These are phyloP conservation scores for Ormosia emarginata DNA, from an alignment of 306 rosid genomes.

Conservation along the genomic window DNA sequence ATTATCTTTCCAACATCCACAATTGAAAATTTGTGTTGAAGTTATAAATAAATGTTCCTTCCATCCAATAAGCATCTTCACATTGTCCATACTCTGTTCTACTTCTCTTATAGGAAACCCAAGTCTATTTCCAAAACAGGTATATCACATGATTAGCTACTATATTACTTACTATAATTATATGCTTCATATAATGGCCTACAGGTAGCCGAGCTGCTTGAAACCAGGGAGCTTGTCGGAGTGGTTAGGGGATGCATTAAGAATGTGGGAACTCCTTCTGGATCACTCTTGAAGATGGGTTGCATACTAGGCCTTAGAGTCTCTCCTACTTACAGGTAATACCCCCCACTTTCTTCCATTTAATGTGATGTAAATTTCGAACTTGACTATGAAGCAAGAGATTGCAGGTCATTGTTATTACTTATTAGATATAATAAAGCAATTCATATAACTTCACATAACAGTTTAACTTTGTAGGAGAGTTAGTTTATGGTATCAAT, in stretches of 20 bases:
- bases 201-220: slow-evolving; percentile 68
- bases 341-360: background rate
- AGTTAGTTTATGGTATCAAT: too few relatives aligned
- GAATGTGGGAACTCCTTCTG: slow-evolving; percentile 46
- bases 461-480: too few relatives aligned
- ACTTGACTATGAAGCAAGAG: background rate
- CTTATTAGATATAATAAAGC: too few relatives aligned
- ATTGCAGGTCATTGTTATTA: background rate
- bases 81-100: slow-evolving; percentile 12
- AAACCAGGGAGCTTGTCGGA: slow-evolving; percentile 62
- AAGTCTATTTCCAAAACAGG: slow-evolving; percentile 3
- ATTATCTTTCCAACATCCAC: slow-evolving; percentile 23
- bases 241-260: slow-evolving; percentile 74
- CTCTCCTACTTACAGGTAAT: slow-evolving; percentile 61
- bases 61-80: slow-evolving; percentile 7
- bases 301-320: slow-evolving; percentile 75
- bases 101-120: background rate
- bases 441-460: too few relatives aligned
- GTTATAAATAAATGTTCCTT: background rate
- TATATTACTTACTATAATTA: background rate
- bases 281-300: slow-evolving; percentile 54
- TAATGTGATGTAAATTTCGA: background rate
- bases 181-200: slow-evolving; percentile 9
- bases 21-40: background rate
- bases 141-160: background rate